phyloP scores from a whole-genome alignment of 208 protist species.

The Trypanosoma grayi region DNA sequence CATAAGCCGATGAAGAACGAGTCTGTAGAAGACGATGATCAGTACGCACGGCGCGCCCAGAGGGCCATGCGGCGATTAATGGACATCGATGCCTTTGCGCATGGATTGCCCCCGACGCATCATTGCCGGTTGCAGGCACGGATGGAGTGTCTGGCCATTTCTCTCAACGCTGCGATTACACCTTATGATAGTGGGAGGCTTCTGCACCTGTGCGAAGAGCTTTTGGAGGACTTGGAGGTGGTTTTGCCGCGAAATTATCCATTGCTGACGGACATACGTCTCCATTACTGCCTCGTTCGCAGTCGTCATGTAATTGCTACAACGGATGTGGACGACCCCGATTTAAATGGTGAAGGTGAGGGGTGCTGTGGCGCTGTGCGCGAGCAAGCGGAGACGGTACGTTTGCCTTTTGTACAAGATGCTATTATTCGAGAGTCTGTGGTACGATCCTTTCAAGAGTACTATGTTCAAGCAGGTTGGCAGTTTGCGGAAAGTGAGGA shows the following conservation, averaged over 20 bases:
- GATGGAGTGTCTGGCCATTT: conserved; percentile 46
- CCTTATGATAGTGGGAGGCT: conserved; percentile 30
- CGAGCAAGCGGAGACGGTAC: conserved; percentile 42
- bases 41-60: conserved; percentile 11
- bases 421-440: conserved; percentile 54
- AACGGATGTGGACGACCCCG: conserved; percentile 16
- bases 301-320: conserved; percentile 40
- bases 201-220: conserved; percentile 37
- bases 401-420: conserved; percentile 58
- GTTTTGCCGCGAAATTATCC: conserved; percentile 50
- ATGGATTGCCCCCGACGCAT: conserved; percentile 52
- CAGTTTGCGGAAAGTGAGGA: conserved; percentile 15
- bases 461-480: conserved; percentile 37
- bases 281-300: conserved; percentile 63
- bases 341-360: conserved; percentile 11
- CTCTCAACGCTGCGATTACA: conserved; percentile 31
- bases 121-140: conserved; percentile 42
- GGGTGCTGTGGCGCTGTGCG: conserved; percentile 73
- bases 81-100: conserved; percentile 34
- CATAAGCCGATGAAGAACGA: background rate
- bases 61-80: conserved; percentile 41
- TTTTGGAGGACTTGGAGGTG: conserved; percentile 58
- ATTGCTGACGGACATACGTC: conserved; percentile 60
- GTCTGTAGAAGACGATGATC: background rate
- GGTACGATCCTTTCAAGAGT: conserved; percentile 71